Percentiles rank a stretch among this genome's conserved stretches.
These are phyloP conservation scores for Corrigiola litoralis DNA, from an alignment of 179 eudicot genomes.

Conservation along the genomic window DNA sequence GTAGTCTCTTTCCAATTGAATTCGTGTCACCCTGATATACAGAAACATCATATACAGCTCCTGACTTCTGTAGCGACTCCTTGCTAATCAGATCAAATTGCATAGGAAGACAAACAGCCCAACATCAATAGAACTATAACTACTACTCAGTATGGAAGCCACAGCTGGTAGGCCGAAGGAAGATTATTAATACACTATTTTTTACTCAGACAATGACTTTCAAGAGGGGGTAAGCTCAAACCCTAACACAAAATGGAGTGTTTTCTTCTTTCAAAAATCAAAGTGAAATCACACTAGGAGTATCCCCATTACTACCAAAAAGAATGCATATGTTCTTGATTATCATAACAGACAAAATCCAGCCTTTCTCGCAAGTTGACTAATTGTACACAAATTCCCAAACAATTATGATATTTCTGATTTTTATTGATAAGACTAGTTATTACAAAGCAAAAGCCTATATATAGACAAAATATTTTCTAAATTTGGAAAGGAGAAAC, in stretches of 20 bases:
- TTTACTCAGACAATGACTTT: too few species aligned
- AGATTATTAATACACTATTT: too few species aligned
- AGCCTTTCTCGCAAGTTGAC: background rate
- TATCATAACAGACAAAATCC: background rate
- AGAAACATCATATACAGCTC: background rate
- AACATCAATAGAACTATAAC: too few species aligned
- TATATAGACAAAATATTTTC: too few species aligned
- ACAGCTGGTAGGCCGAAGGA: too few species aligned
- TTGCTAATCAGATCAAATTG: background rate
- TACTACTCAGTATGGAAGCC: too few species aligned
- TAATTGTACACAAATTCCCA: background rate
- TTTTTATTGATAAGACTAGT: too few species aligned
- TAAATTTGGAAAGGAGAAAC: too few species aligned
- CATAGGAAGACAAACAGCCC: background rate
- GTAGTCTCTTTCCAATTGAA: slow-evolving; percentile 2
- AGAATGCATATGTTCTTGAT: background rate
- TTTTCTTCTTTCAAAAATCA: background rate
- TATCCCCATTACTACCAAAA: too few species aligned
- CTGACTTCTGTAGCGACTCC: background rate
- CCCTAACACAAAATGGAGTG: background rate
- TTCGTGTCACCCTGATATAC: slow-evolving; percentile 18
- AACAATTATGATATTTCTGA: too few species aligned
- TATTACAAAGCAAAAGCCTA: too few species aligned
- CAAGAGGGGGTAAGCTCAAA: background rate
- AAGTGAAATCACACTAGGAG: background rate